These are phyloP conservation scores for Erigeron philadelphicus DNA, from an alignment of 140 eudicot species.

Conservation along the genomic window DNA sequence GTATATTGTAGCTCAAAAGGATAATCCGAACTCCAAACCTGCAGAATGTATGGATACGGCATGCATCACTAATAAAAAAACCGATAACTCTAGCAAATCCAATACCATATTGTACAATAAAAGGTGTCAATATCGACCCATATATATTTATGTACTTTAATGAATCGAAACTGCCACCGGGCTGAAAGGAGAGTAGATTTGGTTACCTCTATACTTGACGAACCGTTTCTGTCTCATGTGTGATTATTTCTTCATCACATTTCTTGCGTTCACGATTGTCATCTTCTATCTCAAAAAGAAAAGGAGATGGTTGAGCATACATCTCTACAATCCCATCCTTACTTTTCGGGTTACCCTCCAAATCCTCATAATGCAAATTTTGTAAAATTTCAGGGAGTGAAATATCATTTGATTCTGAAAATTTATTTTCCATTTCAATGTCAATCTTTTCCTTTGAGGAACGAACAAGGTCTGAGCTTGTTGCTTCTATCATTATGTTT, in stretches of 20 bases:
- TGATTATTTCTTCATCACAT: slow-evolving; percentile 28
- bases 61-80: not conserved
- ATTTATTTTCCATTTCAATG: slow-evolving; percentile 48
- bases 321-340: slow-evolving; percentile 37
- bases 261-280: slow-evolving; percentile 28
- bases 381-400: slow-evolving; percentile 78
- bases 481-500: slow-evolving; percentile 29
- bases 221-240: slow-evolving; percentile 29
- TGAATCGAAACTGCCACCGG: not conserved
- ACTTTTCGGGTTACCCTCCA: slow-evolving; percentile 44
- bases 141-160: not conserved
- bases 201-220: slow-evolving; percentile 40
- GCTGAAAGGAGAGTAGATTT: not conserved
- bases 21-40: slow-evolving; percentile 15
- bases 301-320: slow-evolving; percentile 36
- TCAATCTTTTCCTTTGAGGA: slow-evolving; percentile 77
- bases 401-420: slow-evolving; percentile 43
- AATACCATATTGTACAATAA: slow-evolving; percentile 9
- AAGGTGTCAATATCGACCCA: not conserved
- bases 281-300: slow-evolving; percentile 30
- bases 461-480: slow-evolving; percentile 28
- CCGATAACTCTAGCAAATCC: slow-evolving; percentile 7
- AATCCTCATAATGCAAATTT: slow-evolving; percentile 55
- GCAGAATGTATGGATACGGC: slow-evolving; percentile 15
- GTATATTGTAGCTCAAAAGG: slow-evolving; percentile 8